phyloP scores from a whole-genome alignment of 805 yeast genomes.

The Spathaspora boniae region DNA sequence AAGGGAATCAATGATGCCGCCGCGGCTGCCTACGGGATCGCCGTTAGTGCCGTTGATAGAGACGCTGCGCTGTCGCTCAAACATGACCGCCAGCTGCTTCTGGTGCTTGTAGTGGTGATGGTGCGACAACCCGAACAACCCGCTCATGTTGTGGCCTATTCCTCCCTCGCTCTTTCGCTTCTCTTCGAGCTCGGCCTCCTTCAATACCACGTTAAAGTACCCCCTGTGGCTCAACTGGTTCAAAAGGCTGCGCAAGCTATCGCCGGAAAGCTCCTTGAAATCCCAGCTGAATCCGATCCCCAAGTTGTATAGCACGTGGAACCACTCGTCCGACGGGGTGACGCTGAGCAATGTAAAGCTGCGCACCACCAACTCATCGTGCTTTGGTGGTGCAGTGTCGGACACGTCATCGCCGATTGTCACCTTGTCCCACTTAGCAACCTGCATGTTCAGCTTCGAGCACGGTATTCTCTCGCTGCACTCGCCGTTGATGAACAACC shows the following conservation, averaged over 20 bases:
- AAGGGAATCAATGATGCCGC: too few relatives aligned
- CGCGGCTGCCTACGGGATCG: too few relatives aligned
- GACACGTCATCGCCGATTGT: constrained; percentile 26
- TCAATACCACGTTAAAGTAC: constrained; percentile 32
- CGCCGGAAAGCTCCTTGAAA: constrained; percentile 31
- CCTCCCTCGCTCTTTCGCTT: constrained; percentile 15
- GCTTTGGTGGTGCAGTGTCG: constrained; percentile 5
- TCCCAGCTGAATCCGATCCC: constrained; percentile 49
- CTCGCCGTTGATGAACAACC: constrained; percentile 49
- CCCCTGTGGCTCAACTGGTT: constrained; percentile 38
- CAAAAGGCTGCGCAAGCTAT: constrained; percentile 36
- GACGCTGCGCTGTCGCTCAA: too few relatives aligned
- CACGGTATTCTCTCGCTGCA: constrained; percentile 42
- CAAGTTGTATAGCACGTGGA: constrained; percentile 42
- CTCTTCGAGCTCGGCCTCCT: constrained; percentile 29
- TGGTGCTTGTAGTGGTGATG: too few relatives aligned
- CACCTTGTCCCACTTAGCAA: constrained; percentile 32
- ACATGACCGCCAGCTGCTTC: too few relatives aligned
- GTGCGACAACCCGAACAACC: neutral
- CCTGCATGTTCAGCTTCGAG: constrained; percentile 25
- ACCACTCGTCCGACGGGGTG: constrained; percentile 48
- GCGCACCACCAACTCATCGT: constrained; percentile 28
- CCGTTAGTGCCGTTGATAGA: too few relatives aligned
- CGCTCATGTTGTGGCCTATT: constrained; percentile 2
- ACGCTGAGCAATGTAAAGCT: constrained; percentile 39